Evolutionary conservation across 1,139 yeast species (phyloP).

Genomic region (Tardiomyces digboiensis): DNA sequence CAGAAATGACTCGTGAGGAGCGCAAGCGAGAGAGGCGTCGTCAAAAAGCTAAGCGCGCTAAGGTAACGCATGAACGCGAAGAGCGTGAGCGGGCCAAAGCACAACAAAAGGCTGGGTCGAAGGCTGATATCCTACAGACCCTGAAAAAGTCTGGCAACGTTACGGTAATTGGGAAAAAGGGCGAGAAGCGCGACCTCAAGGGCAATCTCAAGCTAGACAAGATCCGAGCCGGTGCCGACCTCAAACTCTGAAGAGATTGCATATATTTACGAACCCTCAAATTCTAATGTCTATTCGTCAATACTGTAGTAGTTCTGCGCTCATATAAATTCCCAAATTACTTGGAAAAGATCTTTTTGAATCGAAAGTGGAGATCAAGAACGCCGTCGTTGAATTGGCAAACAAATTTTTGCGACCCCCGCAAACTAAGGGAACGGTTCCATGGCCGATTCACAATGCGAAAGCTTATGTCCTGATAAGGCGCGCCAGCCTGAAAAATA

Average conservation of each 20-base stretch:
- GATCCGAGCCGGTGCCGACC: conserved; percentile 14
- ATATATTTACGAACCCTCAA: no score
- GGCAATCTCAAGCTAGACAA: conserved; percentile 51
- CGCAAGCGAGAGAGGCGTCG: conserved; percentile 83
- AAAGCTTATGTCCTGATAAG: conserved; percentile 29
- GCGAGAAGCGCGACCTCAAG: conserved; percentile 62
- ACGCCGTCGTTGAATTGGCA: conserved; percentile 29
- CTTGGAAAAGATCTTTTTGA: conserved; percentile 21
- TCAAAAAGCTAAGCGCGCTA: conserved; percentile 69
- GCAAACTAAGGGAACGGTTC: conserved; percentile 21
- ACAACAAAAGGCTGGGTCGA: conserved; percentile 34
- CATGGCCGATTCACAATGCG: conserved; percentile 28
- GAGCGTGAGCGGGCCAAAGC: conserved; percentile 25
- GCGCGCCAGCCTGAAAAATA: conserved; percentile 25
- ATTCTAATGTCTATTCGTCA: no score
- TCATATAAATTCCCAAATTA: no score
- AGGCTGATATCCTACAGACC: conserved; percentile 60
- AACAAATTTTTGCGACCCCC: conserved; percentile 20
- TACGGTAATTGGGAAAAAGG: conserved; percentile 70
- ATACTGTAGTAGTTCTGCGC: no score
- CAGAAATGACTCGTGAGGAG: conserved; percentile 79
- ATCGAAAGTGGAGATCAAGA: conserved; percentile 27
- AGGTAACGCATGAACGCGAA: conserved; percentile 36
- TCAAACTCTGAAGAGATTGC: conserved; percentile 25
- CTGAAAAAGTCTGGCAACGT: conserved; percentile 67